Base-by-base conservation (phyloP, 1,284 basidiomycete species). In the Rhizoctonia solani region DNA sequence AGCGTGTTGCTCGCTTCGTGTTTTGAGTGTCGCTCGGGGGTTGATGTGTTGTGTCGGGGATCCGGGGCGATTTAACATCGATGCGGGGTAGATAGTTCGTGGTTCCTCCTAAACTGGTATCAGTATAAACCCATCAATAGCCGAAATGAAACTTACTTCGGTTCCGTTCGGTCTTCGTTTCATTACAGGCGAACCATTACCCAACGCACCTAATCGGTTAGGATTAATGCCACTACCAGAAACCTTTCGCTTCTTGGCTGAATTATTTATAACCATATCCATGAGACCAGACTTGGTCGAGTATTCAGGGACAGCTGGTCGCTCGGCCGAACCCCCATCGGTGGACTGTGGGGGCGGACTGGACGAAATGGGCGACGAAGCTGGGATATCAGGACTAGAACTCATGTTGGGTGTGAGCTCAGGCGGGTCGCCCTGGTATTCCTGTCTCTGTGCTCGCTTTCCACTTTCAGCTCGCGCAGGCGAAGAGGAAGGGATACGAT, bases 221-320 rank as follows among this genome's bases (percentile, higher is more conserved):
- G 58, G 21, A 23, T 47, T 37, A 4, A 49, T 34, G 11, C 32
- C 58, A 1, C 58, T 42, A 16, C 47, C 58, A 27, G 58, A 63
- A 30, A 63, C 46, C 23, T 47, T 37, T 37, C 58, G 58, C 41
- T 63, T 63, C 34, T 50, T 52, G 4, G 58, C 46, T 13, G 58
- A 63, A 49, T 63, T 63, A 42, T 63, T 63, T 23, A 63, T 63
- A n/a, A 63, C 32, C 58, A 63, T 63, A 37, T 63, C 58, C 58
- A 63, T 63, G 13, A 63, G 58, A 19, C 58, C 58, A 34, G 58
- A 63, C 25, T 63, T 63, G 19, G 32, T 59, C 23, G 44, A 44
- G 34, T 59, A 59, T 4, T 59, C 58, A 11, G 58, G 6, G 25
- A 19, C 27, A 19, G 21, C 19, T 4, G 8, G 25, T 23, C 46